Base-by-base conservation (phyloP, 441 rosid species). In the Pelargonium exstipulatum region DNA sequence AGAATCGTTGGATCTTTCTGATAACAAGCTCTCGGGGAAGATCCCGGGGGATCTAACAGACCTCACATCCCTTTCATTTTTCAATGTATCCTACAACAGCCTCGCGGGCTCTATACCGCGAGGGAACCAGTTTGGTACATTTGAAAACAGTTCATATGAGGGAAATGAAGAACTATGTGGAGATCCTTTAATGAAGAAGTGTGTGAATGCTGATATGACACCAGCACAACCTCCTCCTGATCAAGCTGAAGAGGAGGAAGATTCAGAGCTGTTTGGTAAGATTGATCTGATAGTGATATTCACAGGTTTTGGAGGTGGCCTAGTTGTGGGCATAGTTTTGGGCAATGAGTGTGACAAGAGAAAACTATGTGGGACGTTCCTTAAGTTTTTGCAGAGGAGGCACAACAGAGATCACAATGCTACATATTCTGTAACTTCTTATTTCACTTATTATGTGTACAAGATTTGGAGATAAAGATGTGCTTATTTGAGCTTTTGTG, bases 1-100 rank as follows among this genome's bases (percentile, higher is more conserved):
- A 8, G 73, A 70, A 35, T 70, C 37, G 17, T 70, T 70, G 64
- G 63, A 70, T 48, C 68, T 70, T n/a, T 64, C 63, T 7, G 64
- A 6, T 5, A 70, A 70, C 32, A 9, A 32, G 5, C 63, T 70
- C 7, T 10, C 1, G 0, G 63, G 73, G 58, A 12, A 4, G 1
- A 35, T 70, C 13, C 63, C 73, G 0, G 8, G 0, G 0, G 16
- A 64, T 7, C n/a, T 64, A 17, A 3, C 0, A 12, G 10, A 22
- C n/a, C n/a, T 70, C 7, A 64, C 16, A 0, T 13, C 2, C 7
- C 29, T 69, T 4, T 18, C 12, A 1, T 20, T 22, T 8, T 46
- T 60, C 17, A 49, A 64, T 7, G 26, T 70, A 9, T 70, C 68
- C 1, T 17, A 51, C 18, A 51, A 70, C 26, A 8, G 13, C 6